Evolutionary conservation across 2,329 filamentous ascomycete species (phyloP).

Genomic region (Pseudocercospora fuligena): DNA sequence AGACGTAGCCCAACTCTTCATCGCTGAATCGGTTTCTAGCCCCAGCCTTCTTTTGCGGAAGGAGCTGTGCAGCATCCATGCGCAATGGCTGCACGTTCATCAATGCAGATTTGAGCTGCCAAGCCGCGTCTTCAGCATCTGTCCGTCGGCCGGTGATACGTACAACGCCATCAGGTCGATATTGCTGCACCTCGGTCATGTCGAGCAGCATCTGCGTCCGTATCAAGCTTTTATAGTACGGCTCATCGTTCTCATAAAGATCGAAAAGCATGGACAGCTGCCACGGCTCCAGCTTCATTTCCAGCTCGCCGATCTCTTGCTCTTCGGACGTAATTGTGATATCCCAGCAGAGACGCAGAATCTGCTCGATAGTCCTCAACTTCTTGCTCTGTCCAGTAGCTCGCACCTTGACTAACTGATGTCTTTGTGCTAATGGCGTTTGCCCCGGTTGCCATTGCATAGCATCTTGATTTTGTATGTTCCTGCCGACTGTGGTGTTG

Average conservation of each 20-base stretch:
- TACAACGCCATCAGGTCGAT: slow-evolving; percentile 32
- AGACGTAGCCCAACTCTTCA: slow-evolving; percentile 28
- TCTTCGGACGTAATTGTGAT: slow-evolving; percentile 33
- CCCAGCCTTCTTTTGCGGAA: background rate
- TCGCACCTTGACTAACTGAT: slow-evolving; percentile 6
- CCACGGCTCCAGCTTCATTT: slow-evolving; percentile 36
- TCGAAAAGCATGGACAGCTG: slow-evolving; percentile 38
- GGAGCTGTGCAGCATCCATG: slow-evolving; percentile 26
- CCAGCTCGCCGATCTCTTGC: slow-evolving; percentile 35
- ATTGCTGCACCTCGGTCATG: slow-evolving; percentile 27
- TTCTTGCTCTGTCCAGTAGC: slow-evolving; percentile 23
- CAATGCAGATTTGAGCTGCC: slow-evolving; percentile 31
- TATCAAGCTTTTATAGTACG: slow-evolving; percentile 30
- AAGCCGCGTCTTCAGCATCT: slow-evolving; percentile 37
- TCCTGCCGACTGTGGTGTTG: background rate
- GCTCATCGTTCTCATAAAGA: slow-evolving; percentile 13
- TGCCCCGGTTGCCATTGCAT: slow-evolving; percentile 33
- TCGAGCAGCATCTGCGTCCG: slow-evolving; percentile 30
- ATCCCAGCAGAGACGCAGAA: slow-evolving; percentile 37
- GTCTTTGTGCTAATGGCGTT: slow-evolving; percentile 33
- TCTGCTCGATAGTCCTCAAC: slow-evolving; percentile 29
- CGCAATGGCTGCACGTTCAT: slow-evolving; percentile 20
- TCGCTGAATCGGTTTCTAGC: slow-evolving; percentile 17
- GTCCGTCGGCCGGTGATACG: slow-evolving; percentile 39
- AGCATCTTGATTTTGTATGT: slow-evolving; percentile 4